Percentiles rank a stretch among this genome's conserved stretches.
These are phyloP conservation scores for Diaporthe sp. DNA, from an alignment of 2,329 filamentous ascomycete genomes.

Conservation along the genomic window DNA sequence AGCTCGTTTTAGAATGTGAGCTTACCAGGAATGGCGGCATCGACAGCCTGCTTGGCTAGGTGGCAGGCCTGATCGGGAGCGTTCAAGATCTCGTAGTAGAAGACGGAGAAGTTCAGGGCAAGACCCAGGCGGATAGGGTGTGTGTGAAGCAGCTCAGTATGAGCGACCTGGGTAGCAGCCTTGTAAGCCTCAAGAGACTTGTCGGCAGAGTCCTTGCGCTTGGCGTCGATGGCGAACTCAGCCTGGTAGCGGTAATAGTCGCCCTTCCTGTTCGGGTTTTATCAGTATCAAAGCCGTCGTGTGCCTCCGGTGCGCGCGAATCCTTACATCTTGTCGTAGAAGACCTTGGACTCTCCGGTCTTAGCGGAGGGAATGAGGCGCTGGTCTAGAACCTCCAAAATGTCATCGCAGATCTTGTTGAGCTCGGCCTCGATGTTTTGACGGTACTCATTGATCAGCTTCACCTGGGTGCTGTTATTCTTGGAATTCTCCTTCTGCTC, in stretches of 20 bases:
- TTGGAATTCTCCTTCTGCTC: constrained; percentile 99
- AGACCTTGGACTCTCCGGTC: constrained; percentile 98
- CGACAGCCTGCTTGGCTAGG: constrained; percentile 94
- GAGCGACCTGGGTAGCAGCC: constrained; percentile 87
- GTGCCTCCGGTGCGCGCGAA: not conserved
- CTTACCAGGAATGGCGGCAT: constrained; percentile 88
- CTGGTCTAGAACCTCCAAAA: constrained; percentile 93
- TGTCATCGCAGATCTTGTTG: constrained; percentile 97
- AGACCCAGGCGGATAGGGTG: constrained; percentile 94
- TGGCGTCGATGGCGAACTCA: constrained; percentile 94
- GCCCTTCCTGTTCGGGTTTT: constrained; percentile 84
- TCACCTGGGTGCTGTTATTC: constrained; percentile 92
- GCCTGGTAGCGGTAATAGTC: constrained; percentile 99
- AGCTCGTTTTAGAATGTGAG: too few species aligned
- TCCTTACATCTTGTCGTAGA: constrained; percentile 98
- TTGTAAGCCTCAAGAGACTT: constrained; percentile 98
- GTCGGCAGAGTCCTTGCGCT: constrained; percentile 94
- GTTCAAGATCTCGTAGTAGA: constrained; percentile 99
- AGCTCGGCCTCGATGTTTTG: constrained; percentile 98
- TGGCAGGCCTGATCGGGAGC: constrained; percentile 98
- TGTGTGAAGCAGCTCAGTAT: constrained; percentile 88
- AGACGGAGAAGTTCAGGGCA: constrained; percentile 96
- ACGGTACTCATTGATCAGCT: constrained; percentile 96
- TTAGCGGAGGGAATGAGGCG: constrained; percentile 94
- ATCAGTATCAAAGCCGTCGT: constrained; percentile 30